phyloP scores from a whole-genome alignment of 2,329 filamentous ascomycete species.

The Ophiostoma ips region DNA sequence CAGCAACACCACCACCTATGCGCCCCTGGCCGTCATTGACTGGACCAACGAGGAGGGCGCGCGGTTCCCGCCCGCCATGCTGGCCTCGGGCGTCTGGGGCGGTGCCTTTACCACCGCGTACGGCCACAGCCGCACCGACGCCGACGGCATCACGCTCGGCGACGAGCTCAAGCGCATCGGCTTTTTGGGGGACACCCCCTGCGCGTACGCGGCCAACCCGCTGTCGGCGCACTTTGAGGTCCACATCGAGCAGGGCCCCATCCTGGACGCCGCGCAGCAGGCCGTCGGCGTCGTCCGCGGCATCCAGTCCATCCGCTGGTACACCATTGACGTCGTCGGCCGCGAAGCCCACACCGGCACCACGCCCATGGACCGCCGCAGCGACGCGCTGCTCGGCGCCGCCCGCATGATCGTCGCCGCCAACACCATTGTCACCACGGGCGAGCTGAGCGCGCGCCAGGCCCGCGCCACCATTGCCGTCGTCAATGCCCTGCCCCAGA shows the following conservation, averaged over 20 bases:
- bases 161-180: conserved; percentile 58
- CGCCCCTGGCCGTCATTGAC: conserved; percentile 60
- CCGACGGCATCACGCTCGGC: conserved; percentile 50
- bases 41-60: conserved; percentile 79
- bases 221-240: conserved; percentile 71
- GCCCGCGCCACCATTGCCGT: conserved; percentile 60
- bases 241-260: conserved; percentile 73
- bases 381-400: conserved; percentile 27
- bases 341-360: conserved; percentile 63
- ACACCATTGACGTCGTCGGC: conserved; percentile 50
- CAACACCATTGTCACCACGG: conserved; percentile 44
- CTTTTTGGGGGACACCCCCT: conserved; percentile 46
- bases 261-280: conserved; percentile 49
- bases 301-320: conserved; percentile 65
- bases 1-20: conserved; percentile 52
- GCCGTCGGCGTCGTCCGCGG: conserved; percentile 58
- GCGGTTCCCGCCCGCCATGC: conserved; percentile 62
- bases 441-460: conserved; percentile 23
- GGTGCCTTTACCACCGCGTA: conserved; percentile 46
- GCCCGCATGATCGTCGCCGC: conserved; percentile 52
- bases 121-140: conserved; percentile 48
- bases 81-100: conserved; percentile 64
- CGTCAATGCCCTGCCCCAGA: conserved; percentile 47
- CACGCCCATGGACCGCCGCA: conserved; percentile 34
- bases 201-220: conserved; percentile 43